A percentile compares a stretch with the other conserved stretches of the same genome.
Evolutionary conservation across 202 grass and related monocot species (phyloP).

Genomic region (Dendrocalamus latiflorus): DNA sequence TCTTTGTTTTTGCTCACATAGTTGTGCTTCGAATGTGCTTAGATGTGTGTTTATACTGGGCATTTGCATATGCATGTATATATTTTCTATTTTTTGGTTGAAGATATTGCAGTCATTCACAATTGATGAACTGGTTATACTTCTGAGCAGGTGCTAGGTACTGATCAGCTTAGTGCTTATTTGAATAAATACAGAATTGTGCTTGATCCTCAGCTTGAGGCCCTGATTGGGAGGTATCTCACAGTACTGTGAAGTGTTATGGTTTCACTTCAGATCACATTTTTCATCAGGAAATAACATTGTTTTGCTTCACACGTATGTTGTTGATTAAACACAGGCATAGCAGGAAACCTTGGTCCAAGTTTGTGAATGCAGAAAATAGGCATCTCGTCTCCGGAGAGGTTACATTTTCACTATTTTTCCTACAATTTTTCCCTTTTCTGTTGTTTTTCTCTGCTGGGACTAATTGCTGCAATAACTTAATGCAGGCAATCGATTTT

Average conservation of each 20-base stretch:
- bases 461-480: not conserved
- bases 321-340: constrained; percentile 34
- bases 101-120: not conserved
- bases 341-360: constrained; percentile 61
- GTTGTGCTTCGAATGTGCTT: no score
- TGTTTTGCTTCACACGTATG: not conserved
- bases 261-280: not conserved
- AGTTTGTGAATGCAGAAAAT: constrained; percentile 72
- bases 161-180: constrained; percentile 63
- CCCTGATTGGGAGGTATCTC: constrained; percentile 66
- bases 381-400: constrained; percentile 62
- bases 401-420: constrained; percentile 35
- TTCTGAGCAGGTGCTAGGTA: constrained; percentile 64
- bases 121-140: not conserved
- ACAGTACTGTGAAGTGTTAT: not conserved
- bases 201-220: constrained; percentile 68
- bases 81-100: not conserved
- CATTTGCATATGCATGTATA: not conserved
- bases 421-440: not conserved
- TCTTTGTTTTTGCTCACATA: not conserved
- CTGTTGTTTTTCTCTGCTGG: not conserved
- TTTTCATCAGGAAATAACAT: not conserved
- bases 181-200: constrained; percentile 65
- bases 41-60: not conserved
- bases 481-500: constrained; percentile 64